Evolutionary conservation across 2,329 filamentous ascomycete genomes (phyloP).

Genomic region (Fusarium virguliforme): DNA sequence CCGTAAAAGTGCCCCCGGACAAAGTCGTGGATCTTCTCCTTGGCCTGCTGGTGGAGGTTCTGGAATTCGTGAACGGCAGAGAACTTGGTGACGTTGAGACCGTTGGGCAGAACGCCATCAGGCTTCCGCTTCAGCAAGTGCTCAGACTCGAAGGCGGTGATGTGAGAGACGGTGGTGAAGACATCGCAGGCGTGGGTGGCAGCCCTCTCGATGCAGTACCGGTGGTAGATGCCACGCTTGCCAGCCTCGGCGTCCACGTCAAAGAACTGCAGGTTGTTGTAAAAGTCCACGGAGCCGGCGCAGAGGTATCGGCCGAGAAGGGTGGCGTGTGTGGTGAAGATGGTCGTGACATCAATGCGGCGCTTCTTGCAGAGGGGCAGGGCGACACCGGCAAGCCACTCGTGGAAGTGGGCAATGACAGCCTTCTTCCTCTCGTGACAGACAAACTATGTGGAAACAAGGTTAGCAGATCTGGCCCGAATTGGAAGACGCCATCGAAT

Average conservation of each 20-base stretch:
- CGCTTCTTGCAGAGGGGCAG: constrained; percentile 93
- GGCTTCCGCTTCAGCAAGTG: constrained; percentile 98
- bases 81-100: constrained; percentile 97
- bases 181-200: constrained; percentile 94
- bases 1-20: constrained; percentile 98
- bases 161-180: constrained; percentile 98
- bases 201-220: constrained; percentile 97
- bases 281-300: constrained; percentile 97
- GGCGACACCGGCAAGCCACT: constrained; percentile 96
- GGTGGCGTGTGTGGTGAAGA: constrained; percentile 98
- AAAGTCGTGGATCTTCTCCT: constrained; percentile 98
- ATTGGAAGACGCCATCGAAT: constrained; percentile 26
- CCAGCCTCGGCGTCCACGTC: constrained; percentile 97
- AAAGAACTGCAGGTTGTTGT: constrained; percentile 98
- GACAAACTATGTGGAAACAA: constrained; percentile 77
- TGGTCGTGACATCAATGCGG: constrained; percentile 96
- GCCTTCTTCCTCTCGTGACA: constrained; percentile 92
- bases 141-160: constrained; percentile 98
- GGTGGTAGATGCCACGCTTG: constrained; percentile 98
- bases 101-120: constrained; percentile 95
- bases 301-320: constrained; percentile 96
- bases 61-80: constrained; percentile 99
- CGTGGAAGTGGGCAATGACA: constrained; percentile 98
- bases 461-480: constrained; percentile 32
- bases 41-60: constrained; percentile 95